Conservation (phyloP, 306 rosid species). For the Parietaria judaica region DNA sequence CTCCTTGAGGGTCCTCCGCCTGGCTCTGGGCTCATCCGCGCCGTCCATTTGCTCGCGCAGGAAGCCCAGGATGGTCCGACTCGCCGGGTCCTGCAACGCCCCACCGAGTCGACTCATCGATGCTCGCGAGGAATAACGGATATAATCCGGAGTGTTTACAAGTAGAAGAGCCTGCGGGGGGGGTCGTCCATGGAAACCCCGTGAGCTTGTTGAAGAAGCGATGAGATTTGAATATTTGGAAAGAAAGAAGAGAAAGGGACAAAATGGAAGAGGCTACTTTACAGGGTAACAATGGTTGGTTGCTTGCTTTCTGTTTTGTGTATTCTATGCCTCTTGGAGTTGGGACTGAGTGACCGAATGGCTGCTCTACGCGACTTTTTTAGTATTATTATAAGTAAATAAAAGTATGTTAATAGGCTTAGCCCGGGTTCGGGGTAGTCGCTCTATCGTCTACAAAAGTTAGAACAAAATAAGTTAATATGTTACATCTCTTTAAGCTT, state of each 20-base stretch:
- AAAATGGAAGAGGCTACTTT: constrained; percentile 23
- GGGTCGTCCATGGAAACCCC: constrained; percentile 38
- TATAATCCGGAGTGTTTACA: not conserved
- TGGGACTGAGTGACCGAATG: too few species aligned
- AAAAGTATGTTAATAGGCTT: too few species aligned
- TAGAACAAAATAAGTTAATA: too few species aligned
- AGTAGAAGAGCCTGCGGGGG: not conserved
- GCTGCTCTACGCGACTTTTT: too few species aligned
- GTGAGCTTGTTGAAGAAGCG: constrained; percentile 41
- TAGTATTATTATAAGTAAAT: too few species aligned
- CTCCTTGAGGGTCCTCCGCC: constrained; percentile 62
- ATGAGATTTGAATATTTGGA: too few species aligned
- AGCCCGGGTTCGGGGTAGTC: too few species aligned
- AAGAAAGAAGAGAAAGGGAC: constrained; percentile 19
- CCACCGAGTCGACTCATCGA: constrained; percentile 72
- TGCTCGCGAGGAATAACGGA: not conserved
- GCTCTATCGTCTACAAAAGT: too few species aligned
- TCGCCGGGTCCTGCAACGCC: constrained; percentile 61
- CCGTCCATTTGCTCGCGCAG: constrained; percentile 65
- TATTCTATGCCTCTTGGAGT: too few species aligned
- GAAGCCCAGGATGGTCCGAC: constrained; percentile 55
- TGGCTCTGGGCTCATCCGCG: constrained; percentile 25
- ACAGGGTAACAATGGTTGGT: constrained; percentile 23
- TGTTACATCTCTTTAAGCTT: too few species aligned
- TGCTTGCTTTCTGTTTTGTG: not conserved